Evolutionary conservation across 2,329 filamentous ascomycete species (phyloP), one percentile per base, ranked within the genome.

Genomic region (Clarireedia sp.): DNA sequence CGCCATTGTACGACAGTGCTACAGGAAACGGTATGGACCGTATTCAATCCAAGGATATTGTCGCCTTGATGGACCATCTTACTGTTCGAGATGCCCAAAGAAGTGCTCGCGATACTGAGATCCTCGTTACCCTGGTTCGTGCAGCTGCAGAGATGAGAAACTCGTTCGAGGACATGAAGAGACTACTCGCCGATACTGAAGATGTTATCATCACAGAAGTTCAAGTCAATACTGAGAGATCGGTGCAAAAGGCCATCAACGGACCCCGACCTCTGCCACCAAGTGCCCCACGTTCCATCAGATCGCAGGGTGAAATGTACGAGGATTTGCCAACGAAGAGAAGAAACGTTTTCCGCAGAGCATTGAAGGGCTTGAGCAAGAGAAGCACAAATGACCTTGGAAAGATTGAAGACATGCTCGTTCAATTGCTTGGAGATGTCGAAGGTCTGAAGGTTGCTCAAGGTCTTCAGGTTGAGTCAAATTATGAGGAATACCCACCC

Each of bases 41-140:
- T 48, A 97, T 99, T 51, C 87, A 97, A 69, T 96, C 90, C 46
- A 94, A 95, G 73, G 94, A 99, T 67, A 95, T 99, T 64, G 87
- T 99, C 60, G 90, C 92, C 23, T 75, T 99, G 58, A 99, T 99
- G 94, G 92, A 99, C 68, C 94, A 99, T 71, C 84, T 99, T 60
- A 97, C 95, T 69, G 94, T 97, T 60, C 87, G 94, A 37, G 94
- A 99, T 73, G 94, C 92, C 41, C 92, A 97, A 73, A 86, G 94
- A 57, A 97, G 94, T 71, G 94, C 94, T 46, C 83, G 94, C 45
- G 94, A 99, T 66, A 97, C 94, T 0, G 94, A 99, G 71, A 96
- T 99, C 54, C 77, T 99, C 17, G 89, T 96, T 47, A 92, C 94
- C 0, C 81, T 99, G 33, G 94, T 99, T 59, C 86, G 92, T 57